Conservation (phyloP, 108 stramenopile genomes). For the Conticribra guillardii region DNA sequence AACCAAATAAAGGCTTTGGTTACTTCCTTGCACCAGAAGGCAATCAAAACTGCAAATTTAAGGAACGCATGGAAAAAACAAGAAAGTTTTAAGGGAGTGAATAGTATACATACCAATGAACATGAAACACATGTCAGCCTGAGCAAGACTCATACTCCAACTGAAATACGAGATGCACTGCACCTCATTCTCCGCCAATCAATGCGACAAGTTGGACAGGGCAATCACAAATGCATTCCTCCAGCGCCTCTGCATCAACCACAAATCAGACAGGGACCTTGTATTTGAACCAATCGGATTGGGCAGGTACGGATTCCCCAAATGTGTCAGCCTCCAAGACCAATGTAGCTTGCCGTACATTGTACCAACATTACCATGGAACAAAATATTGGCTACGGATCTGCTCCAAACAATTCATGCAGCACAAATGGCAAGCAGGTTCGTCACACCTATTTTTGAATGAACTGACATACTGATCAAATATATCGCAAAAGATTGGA, state of each 20-base stretch:
- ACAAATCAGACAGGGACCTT: not conserved
- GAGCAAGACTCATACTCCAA: not conserved
- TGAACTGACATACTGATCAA: no score
- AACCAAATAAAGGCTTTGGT: no score
- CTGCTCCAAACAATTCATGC: no score
- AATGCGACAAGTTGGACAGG: not conserved
- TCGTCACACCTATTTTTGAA: no score
- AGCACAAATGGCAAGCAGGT: no score
- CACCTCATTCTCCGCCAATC: not conserved
- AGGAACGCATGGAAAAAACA: no score
- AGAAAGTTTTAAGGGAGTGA: no score
- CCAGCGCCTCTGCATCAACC: not conserved
- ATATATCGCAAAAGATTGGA: no score
- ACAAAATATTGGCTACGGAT: constrained; percentile 15
- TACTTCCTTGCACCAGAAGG: no score
- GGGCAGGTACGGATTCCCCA: no score
- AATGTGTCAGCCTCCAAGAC: not conserved
- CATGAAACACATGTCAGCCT: not conserved
- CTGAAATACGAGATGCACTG: not conserved
- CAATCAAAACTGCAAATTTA: no score
- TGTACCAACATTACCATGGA: constrained; percentile 1
- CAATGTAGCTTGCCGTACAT: constrained; percentile 1
- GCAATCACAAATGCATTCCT: not conserved
- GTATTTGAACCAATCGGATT: not conserved
- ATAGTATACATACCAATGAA: no score